These are phyloP conservation scores for Capronia epimyces DNA, from an alignment of 2,329 filamentous ascomycete genomes.

Conservation along the genomic window DNA sequence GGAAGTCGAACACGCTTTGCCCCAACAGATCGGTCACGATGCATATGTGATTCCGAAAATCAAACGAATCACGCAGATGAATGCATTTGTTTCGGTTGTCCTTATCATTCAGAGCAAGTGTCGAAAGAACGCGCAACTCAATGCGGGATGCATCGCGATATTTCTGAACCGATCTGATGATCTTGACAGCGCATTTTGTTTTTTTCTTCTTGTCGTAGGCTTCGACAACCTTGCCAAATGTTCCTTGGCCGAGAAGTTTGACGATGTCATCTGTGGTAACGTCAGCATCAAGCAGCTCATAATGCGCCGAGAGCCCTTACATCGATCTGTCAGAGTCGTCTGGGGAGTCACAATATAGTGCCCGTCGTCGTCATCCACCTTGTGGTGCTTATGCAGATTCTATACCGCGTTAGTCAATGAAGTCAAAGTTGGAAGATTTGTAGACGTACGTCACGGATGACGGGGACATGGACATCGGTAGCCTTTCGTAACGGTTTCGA, in stretches of 20 bases:
- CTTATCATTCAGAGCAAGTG: conserved; percentile 82
- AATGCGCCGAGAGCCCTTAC: conserved; percentile 53
- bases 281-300: conserved; percentile 5
- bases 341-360: conserved; percentile 93
- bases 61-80: conserved; percentile 92
- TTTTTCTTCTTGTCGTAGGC: conserved; percentile 73
- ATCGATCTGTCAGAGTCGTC: conserved; percentile 78
- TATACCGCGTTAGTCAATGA: conserved; percentile 27
- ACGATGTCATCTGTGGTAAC: conserved; percentile 69
- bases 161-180: conserved; percentile 96
- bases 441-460: conserved; percentile 53
- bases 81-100: conserved; percentile 95
- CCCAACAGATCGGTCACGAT: conserved; percentile 72
- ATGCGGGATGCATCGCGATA: conserved; percentile 95
- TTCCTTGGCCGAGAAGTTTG: conserved; percentile 88
- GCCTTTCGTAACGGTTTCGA: conserved; percentile 87
- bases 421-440: background rate
- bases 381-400: conserved; percentile 54
- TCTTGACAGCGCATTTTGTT: conserved; percentile 88
- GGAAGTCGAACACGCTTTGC: conserved; percentile 96
- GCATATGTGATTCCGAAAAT: conserved; percentile 95
- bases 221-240: conserved; percentile 96
- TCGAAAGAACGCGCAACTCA: conserved; percentile 86
- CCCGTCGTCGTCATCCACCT: conserved; percentile 92
- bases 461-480: conserved; percentile 63